These are phyloP conservation scores for Phytophthora europaea DNA, from an alignment of 352 stramenopile species.

Conservation along the genomic window DNA sequence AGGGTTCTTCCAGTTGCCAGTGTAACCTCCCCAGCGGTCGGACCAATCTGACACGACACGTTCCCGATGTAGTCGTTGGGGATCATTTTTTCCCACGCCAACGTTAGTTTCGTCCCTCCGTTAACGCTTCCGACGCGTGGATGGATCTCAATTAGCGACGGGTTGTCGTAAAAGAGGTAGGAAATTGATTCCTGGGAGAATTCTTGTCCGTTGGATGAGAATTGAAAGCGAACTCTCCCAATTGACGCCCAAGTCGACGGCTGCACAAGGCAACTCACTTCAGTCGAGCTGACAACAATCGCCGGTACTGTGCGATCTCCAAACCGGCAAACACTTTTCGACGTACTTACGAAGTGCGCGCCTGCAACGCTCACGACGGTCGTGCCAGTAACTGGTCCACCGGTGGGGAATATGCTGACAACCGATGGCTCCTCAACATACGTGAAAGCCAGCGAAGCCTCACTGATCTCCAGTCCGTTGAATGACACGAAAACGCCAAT, in stretches of 20 bases:
- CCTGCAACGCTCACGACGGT: slow-evolving; percentile 47
- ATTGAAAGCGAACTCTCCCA: slow-evolving; percentile 24
- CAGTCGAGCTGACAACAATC: slow-evolving; percentile 39
- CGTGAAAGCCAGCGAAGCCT: slow-evolving; percentile 27
- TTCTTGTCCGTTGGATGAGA: slow-evolving; percentile 55
- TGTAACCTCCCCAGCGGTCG: slow-evolving; percentile 10
- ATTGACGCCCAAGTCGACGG: slow-evolving; percentile 24
- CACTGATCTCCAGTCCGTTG: slow-evolving; percentile 47
- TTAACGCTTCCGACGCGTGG: slow-evolving; percentile 23
- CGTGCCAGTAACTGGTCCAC: slow-evolving; percentile 31
- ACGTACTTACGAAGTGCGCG: slow-evolving; percentile 37
- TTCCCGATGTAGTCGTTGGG: slow-evolving; percentile 7
- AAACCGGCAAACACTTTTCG: slow-evolving; percentile 40
- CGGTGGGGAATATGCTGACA: slow-evolving; percentile 36
- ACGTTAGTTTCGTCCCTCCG: slow-evolving; percentile 43
- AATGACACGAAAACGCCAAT: slow-evolving; percentile 43
- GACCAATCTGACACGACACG: slow-evolving; percentile 38
- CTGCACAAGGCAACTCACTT: slow-evolving; percentile 47
- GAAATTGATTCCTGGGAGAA: slow-evolving; percentile 26
- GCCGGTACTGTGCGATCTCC: slow-evolving; percentile 37
- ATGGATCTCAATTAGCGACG: slow-evolving; percentile 20
- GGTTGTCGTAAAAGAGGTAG: slow-evolving; percentile 48
- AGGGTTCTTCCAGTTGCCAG: slow-evolving; percentile 14
- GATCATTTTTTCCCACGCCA: slow-evolving; percentile 27
- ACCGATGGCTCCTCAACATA: slow-evolving; percentile 48